Conservation (phyloP, 768 basidiomycete genomes). For the Gymnopilus junonius region DNA sequence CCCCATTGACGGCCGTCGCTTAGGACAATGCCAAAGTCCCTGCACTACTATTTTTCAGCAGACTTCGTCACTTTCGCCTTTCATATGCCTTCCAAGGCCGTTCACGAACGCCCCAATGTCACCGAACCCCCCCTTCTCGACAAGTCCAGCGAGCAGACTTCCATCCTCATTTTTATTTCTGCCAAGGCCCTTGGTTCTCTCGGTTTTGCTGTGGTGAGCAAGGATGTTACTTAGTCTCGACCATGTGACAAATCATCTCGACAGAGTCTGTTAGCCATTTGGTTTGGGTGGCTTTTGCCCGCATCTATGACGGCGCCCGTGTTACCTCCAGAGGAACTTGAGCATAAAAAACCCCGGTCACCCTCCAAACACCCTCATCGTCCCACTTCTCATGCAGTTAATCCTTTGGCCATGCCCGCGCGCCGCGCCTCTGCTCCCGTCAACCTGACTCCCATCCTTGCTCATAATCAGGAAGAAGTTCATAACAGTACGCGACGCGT, state of each 20-base stretch:
- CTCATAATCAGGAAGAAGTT: slow-evolving; percentile 17
- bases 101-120: slow-evolving; percentile 14
- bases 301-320: slow-evolving; percentile 12
- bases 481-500: slow-evolving; percentile 27
- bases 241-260: slow-evolving; percentile 1
- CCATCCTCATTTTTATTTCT: slow-evolving; percentile 37
- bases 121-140: slow-evolving; percentile 7
- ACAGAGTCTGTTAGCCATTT: slow-evolving; percentile 50
- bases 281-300: slow-evolving; percentile 45
- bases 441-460: slow-evolving; percentile 25
- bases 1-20: slow-evolving; percentile 6
- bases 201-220: slow-evolving; percentile 45
- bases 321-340: slow-evolving; percentile 12
- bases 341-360: slow-evolving; percentile 18
- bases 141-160: slow-evolving; percentile 17
- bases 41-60: slow-evolving; percentile 14
- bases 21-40: slow-evolving; percentile 18
- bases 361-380: slow-evolving; percentile 18
- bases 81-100: slow-evolving; percentile 23
- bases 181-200: slow-evolving; percentile 36
- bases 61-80: slow-evolving; percentile 11
- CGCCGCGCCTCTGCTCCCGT: slow-evolving; percentile 26
- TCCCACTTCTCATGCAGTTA: slow-evolving; percentile 2
- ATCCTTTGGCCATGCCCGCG: slow-evolving; percentile 15
- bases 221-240: slow-evolving; percentile 7